phyloP scores from a whole-genome alignment of 768 basidiomycete genomes.

The Rhizopogon vinicolor region DNA sequence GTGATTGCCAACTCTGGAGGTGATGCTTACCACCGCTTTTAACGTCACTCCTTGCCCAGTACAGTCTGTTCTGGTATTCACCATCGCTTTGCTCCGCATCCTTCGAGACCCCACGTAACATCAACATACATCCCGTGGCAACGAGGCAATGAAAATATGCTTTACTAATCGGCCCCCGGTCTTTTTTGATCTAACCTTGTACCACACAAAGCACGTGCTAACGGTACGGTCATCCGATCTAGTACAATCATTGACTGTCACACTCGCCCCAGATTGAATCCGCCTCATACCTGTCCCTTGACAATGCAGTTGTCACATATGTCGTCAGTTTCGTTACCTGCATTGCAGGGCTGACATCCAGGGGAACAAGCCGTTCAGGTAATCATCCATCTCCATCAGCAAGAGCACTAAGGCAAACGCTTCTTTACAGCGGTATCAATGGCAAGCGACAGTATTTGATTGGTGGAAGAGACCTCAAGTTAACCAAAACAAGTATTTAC shows the following conservation, averaged over 20 bases:
- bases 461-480: no score
- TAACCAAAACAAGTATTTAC: no score
- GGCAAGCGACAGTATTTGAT: no score
- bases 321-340: conserved; percentile 5
- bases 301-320: background rate
- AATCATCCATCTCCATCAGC: conserved; percentile 15
- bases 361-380: conserved; percentile 25
- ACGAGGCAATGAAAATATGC: background rate
- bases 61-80: background rate
- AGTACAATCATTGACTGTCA: background rate
- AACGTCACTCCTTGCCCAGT: background rate
- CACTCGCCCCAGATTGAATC: background rate
- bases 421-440: no score
- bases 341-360: conserved; percentile 26
- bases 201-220: background rate
- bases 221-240: background rate
- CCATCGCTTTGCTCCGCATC: no score
- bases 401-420: no score
- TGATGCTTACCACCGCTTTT: background rate
- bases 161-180: background rate
- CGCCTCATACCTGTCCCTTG: background rate
- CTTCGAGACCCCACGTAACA: background rate
- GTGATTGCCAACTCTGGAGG: background rate
- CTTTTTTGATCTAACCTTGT: no score
- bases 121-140: background rate